A percentile compares a stretch with the other conserved stretches of the same genome.
phyloP scores from a whole-genome alignment of 1,139 yeast species.

The Geotrichum histeridarum region DNA sequence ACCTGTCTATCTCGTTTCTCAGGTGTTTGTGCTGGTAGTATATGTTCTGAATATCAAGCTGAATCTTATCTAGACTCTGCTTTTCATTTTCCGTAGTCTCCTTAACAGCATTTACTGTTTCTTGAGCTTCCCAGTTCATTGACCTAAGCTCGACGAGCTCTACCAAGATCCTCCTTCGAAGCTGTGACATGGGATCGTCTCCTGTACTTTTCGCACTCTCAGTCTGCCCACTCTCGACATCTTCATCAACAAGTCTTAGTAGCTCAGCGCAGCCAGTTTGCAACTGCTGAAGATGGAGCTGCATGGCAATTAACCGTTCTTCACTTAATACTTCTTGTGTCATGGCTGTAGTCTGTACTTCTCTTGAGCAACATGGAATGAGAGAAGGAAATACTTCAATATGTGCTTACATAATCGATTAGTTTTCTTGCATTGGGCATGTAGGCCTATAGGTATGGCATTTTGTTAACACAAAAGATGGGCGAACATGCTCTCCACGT shows the following conservation, averaged over 20 bases:
- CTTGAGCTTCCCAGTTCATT: constrained; percentile 30
- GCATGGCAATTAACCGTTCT: constrained; percentile 1
- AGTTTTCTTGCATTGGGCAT: too few relatives aligned
- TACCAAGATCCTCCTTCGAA: constrained; percentile 25
- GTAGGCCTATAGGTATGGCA: too few relatives aligned
- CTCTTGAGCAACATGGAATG: too few relatives aligned
- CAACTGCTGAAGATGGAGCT: constrained; percentile 11
- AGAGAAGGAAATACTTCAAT: too few relatives aligned
- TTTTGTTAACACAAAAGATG: too few relatives aligned
- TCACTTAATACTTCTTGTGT: constrained; percentile 6
- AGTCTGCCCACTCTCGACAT: background rate
- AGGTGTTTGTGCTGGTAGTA: constrained; percentile 36
- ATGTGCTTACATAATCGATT: too few relatives aligned
- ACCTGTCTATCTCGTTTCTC: constrained; percentile 31
- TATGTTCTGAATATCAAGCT: constrained; percentile 35
- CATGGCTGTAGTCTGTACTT: background rate
- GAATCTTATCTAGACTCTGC: constrained; percentile 30
- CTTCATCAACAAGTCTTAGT: background rate
- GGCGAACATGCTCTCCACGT: too few relatives aligned
- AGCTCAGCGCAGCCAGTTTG: constrained; percentile 14
- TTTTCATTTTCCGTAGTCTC: constrained; percentile 27
- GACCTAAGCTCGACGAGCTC: constrained; percentile 28
- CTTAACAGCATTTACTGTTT: constrained; percentile 23
- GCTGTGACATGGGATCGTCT: constrained; percentile 7
- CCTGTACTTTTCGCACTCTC: background rate